phyloP scores from a whole-genome alignment of 2,329 filamentous ascomycete genomes.

The Phaeosphaeria sp. region DNA sequence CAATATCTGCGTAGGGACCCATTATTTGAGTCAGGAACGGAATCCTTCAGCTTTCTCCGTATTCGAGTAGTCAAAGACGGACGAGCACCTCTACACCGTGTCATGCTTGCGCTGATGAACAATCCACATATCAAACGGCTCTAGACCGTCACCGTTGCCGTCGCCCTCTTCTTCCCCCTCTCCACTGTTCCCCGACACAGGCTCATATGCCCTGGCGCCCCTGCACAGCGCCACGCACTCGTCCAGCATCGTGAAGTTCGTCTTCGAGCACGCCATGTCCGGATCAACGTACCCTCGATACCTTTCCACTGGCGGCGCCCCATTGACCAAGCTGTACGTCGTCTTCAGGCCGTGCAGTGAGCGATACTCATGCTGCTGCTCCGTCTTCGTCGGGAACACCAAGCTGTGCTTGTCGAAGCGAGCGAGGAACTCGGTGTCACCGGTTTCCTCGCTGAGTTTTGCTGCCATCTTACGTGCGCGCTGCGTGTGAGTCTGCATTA shows the following conservation, averaged over 20 bases:
- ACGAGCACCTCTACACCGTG: neutral
- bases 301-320: slow-evolving; percentile 18
- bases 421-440: neutral
- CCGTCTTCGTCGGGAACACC: neutral
- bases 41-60: neutral
- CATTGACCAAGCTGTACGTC: slow-evolving; percentile 17
- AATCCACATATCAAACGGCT: slow-evolving; percentile 27
- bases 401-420: slow-evolving; percentile 6
- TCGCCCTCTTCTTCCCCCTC: slow-evolving; percentile 8
- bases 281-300: slow-evolving; percentile 16
- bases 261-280: slow-evolving; percentile 2
- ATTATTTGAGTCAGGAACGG: no score
- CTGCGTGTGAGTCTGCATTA: slow-evolving; percentile 29
- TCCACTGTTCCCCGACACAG: slow-evolving; percentile 3
- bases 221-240: slow-evolving; percentile 23
- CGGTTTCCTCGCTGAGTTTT: neutral
- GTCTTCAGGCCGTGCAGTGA: neutral
- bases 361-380: neutral
- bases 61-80: neutral
- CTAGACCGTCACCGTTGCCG: slow-evolving; percentile 1
- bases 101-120: slow-evolving; percentile 8
- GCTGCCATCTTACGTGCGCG: slow-evolving; percentile 10
- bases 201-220: slow-evolving; percentile 20
- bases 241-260: slow-evolving; percentile 18
- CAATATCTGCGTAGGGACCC: no score